Evolutionary conservation across 2,329 filamentous ascomycete genomes (phyloP), one percentile per base, ranked within the genome.

Genomic region (Lecanicillium sp.): DNA sequence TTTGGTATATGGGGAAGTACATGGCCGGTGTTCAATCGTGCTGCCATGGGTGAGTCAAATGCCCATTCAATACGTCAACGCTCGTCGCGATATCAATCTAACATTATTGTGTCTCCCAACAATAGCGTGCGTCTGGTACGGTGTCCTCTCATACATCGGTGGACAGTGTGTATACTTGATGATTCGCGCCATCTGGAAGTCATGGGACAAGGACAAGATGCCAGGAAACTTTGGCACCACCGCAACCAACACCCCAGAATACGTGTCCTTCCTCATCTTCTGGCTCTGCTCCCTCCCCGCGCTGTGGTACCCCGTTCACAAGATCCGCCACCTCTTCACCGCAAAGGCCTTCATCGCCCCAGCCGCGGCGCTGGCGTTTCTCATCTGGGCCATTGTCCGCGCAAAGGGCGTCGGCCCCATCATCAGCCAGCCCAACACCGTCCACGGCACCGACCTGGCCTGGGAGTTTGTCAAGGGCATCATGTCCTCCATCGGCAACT

Each of bases 401-500:
- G 89, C 89, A 20, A 77, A 87, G 31, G 89, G 88, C 1, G 73
- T 89, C 42, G 89, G 89, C 2, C 87, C 87, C 1, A 87, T 96
- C 48, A 72, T 95, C 17, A 70, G 79, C 41, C 82, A 90, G 54
- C 66, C 73, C 0, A 72, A 75, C 33, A 75, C 65, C 4, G 60
- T 77, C 4, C 62, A 76, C 4, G 88, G 88, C 19, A 81, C 75
- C 44, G 71, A 71, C 0, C 69, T 95, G 4, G 87, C 70, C 2
- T 96, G 89, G 89, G 76, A 79, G 17, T 79, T 95, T 42, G 74
- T 96, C 43, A 82, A 81, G 44, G 87, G 87, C 28, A 81, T 94
- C 61, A 94, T 95, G 87, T 81, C 75, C 17, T 81, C 85, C 4
- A 88, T 96, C 47, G 84, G 86, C 51, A 95, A 95, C 64, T 95